phyloP scores from a whole-genome alignment of 495 filamentous ascomycete species.

The Xylaria curta region DNA sequence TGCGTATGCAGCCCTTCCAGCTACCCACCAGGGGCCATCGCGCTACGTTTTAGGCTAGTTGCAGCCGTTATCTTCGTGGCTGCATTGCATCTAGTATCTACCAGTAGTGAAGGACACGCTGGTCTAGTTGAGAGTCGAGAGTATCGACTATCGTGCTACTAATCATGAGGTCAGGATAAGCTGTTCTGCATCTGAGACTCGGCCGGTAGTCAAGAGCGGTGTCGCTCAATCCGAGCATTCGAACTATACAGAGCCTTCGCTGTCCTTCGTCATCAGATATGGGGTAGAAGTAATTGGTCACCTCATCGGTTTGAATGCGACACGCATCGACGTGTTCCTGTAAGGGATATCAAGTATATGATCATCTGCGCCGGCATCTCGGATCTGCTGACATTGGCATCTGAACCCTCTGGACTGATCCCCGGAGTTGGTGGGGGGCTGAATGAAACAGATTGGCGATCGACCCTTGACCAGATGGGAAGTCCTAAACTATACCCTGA shows the following conservation, averaged over 20 bases:
- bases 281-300: slow-evolving; percentile 6
- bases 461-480: slow-evolving; percentile 3
- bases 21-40: background rate
- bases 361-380: background rate
- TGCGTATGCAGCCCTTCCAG: slow-evolving; percentile 21
- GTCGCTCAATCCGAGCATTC: background rate
- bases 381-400: slow-evolving; percentile 12
- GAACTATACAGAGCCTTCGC: background rate
- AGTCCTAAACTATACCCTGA: background rate
- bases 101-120: background rate
- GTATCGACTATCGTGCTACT: background rate
- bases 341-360: slow-evolving; percentile 1
- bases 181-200: background rate
- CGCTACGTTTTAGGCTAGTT: slow-evolving; percentile 2
- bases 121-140: background rate
- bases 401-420: background rate
- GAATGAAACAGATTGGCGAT: slow-evolving; percentile 16
- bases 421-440: background rate
- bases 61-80: slow-evolving; percentile 23
- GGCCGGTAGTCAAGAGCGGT: background rate
- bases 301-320: background rate
- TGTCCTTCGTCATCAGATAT: background rate
- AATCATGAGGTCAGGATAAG: background rate
- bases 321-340: background rate
- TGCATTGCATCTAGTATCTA: slow-evolving; percentile 12